Percentiles rank a stretch among this genome's conserved stretches.
phyloP scores from a whole-genome alignment of 148 eudicot species.

The Arbutus unedo region DNA sequence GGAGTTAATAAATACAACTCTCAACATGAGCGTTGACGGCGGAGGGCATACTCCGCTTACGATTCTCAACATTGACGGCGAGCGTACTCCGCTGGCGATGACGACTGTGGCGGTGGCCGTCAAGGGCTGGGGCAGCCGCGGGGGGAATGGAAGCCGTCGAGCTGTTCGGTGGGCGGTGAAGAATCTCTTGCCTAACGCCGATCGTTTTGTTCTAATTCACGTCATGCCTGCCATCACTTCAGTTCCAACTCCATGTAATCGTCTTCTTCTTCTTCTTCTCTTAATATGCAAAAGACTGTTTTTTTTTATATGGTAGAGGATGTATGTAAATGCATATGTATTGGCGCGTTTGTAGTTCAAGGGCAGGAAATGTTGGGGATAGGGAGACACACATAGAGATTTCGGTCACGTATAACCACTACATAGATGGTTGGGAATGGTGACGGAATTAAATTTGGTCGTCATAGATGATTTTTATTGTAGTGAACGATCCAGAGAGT shows the following conservation, averaged over 20 bases:
- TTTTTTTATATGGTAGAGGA: not conserved
- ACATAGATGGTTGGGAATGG: too few relatives aligned
- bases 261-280: not conserved
- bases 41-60: too few relatives aligned
- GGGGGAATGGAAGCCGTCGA: slow-evolving; percentile 69
- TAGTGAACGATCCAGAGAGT: too few relatives aligned
- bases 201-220: slow-evolving; percentile 59
- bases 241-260: slow-evolving; percentile 54
- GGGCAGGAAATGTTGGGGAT: not conserved
- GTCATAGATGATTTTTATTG: too few relatives aligned
- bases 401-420: too few relatives aligned
- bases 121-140: slow-evolving; percentile 27
- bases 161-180: slow-evolving; percentile 75
- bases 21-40: not conserved
- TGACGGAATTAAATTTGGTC: too few relatives aligned
- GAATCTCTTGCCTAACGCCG: slow-evolving; percentile 43
- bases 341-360: not conserved
- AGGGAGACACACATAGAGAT: too few relatives aligned
- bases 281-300: not conserved
- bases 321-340: not conserved
- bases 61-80: slow-evolving; percentile 11
- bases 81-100: slow-evolving; percentile 16
- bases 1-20: too few relatives aligned
- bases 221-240: slow-evolving; percentile 63
- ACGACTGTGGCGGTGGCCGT: slow-evolving; percentile 75